Evolutionary conservation across 441 rosid species (phyloP).

Genomic region (Croton laevigatus): DNA sequence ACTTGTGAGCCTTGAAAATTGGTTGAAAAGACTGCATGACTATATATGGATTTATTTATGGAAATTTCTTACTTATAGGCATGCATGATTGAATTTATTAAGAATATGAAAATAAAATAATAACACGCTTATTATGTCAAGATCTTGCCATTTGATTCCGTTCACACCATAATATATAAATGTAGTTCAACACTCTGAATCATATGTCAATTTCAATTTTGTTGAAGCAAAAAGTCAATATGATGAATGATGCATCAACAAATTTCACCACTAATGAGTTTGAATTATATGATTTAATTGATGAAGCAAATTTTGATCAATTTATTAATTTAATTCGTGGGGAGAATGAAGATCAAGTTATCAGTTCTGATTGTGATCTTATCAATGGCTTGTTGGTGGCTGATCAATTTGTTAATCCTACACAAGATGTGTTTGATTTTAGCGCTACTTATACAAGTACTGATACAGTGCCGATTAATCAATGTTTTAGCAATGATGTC

Average conservation of each 20-base stretch:
- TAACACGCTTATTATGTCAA: constrained; percentile 10
- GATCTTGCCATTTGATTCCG: constrained; percentile 18
- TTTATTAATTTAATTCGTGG: constrained; percentile 59
- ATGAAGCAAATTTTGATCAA: constrained; percentile 54
- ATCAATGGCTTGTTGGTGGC: constrained; percentile 34
- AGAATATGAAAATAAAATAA: not conserved
- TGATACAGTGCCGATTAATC: constrained; percentile 31
- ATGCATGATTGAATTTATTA: too few relatives aligned
- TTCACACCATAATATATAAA: constrained; percentile 23
- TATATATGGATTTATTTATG: too few relatives aligned
- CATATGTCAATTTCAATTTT: not conserved
- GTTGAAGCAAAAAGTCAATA: not conserved
- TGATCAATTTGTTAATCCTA: constrained; percentile 31
- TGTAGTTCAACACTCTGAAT: not conserved
- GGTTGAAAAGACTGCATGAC: too few relatives aligned
- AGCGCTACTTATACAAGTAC: constrained; percentile 6
- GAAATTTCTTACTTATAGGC: too few relatives aligned
- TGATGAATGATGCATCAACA: constrained; percentile 20
- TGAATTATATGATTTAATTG: constrained; percentile 47
- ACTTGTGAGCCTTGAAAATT: too few relatives aligned
- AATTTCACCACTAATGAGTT: constrained; percentile 27
- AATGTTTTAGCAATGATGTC: not conserved
- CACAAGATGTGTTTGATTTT: constrained; percentile 29
- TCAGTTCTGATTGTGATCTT: constrained; percentile 34
- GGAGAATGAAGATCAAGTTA: constrained; percentile 34